Conservation (phyloP, 352 stramenopile species). For the Phytophthora boehmeriae region DNA sequence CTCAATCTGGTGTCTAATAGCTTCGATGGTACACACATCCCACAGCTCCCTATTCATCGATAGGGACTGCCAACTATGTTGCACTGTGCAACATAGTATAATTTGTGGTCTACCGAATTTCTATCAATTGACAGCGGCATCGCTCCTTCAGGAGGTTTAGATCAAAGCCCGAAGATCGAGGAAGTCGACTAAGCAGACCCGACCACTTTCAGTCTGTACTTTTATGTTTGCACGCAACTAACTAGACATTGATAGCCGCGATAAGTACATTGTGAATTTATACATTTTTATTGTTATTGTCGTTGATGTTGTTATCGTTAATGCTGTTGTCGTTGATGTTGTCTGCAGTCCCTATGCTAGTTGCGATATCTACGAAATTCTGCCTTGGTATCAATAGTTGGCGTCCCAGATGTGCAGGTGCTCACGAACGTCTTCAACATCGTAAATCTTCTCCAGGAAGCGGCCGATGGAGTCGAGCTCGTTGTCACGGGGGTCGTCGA, state of each 20-base stretch:
- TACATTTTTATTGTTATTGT: too few relatives aligned
- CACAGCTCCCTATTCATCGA: background rate
- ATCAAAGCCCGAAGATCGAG: slow-evolving; percentile 72
- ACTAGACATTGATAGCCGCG: background rate
- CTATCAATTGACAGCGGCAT: too few relatives aligned
- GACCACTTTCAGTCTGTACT: background rate
- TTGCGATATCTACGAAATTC: too few relatives aligned
- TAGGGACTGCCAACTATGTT: slow-evolving; percentile 3
- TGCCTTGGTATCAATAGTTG: slow-evolving; percentile 45
- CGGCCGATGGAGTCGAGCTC: slow-evolving; percentile 86
- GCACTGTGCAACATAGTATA: too few relatives aligned
- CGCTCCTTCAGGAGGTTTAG: slow-evolving; percentile 37
- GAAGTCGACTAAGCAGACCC: slow-evolving; percentile 61
- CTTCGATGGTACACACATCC: background rate
- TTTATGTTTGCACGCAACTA: background rate
- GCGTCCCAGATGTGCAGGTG: slow-evolving; percentile 75
- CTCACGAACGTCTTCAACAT: slow-evolving; percentile 65
- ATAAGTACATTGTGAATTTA: too few relatives aligned
- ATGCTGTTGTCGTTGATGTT: too few relatives aligned
- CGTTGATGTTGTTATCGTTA: background rate
- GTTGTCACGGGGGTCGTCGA: slow-evolving; percentile 88
- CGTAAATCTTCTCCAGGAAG: slow-evolving; percentile 61
- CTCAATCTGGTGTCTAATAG: background rate
- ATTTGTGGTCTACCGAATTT: too few relatives aligned
- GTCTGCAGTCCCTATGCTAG: too few relatives aligned